Conservation (phyloP, 179 eudicot species). For the Corrigiola litoralis region DNA sequence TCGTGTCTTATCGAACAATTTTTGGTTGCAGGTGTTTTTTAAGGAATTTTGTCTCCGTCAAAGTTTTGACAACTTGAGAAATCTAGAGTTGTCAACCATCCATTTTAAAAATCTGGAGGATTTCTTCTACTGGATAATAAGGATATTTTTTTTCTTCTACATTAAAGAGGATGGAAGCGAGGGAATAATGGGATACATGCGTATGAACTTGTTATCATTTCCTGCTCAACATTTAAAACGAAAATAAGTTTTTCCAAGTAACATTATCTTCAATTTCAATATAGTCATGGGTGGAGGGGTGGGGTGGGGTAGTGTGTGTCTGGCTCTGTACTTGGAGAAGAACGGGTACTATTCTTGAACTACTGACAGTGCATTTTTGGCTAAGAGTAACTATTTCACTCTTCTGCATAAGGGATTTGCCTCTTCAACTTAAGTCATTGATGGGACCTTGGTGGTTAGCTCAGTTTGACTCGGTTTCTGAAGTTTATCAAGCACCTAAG, state of each 20-base stretch:
- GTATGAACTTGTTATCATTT: no score
- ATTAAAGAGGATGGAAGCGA: background rate
- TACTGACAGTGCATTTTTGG: constrained; percentile 2
- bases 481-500: constrained; percentile 90
- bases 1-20: no score
- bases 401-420: constrained; percentile 74
- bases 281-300: no score
- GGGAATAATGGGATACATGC: background rate
- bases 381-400: constrained; percentile 3
- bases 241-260: no score
- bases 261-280: background rate
- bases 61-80: no score
- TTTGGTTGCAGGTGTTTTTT: no score
- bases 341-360: background rate
- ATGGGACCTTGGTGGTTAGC: constrained; percentile 99
- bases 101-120: no score
- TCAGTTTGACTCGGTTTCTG: constrained; percentile 86
- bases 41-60: no score
- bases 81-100: no score
- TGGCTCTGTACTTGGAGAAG: no score
- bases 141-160: background rate
- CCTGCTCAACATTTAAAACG: no score
- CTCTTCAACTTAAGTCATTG: constrained; percentile 79
- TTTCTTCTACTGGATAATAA: background rate
- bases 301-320: background rate